Base-by-base conservation (phyloP, 2,329 filamentous ascomycete species). In the Trichoderma koningiopsis region DNA sequence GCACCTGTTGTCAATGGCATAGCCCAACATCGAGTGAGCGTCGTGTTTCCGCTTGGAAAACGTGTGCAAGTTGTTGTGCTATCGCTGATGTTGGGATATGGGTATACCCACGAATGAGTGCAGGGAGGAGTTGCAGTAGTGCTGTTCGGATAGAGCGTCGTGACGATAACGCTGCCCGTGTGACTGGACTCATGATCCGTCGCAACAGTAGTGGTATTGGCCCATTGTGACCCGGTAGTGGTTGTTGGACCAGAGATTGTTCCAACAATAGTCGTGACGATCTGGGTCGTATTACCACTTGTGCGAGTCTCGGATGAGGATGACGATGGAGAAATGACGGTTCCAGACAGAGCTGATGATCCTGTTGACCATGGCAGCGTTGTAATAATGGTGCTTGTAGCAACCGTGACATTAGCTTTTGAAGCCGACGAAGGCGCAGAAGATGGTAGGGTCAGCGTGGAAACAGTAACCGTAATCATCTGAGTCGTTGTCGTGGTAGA, bases 81-180 rank as follows among this genome's bases (percentile, higher is more conserved):
- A 24, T 58, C 68, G n/a, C 49, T 70, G 13, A 63, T 63, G 24
- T 70, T 70, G 13, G 64, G 63, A 47, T 70, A 70, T 7, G 63
- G 37, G 33, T 70, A 70, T 24, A 35, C 40, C 66, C 66, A 61
- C 29, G 69, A 64, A 59, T 70, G 69, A n/a, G 69, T 65, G 55
- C 69, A 70, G 5, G 69, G 67, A 47, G 69, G 52, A n/a, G 58
- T 70, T 27, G 61, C 31, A 13, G 61, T 68, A 7, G 59, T 69
- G 59, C 47, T 70, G 55, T 70, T 69, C 27, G 33, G 59, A 37
- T 70, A 69, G 10, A 56, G 53, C 14, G 57, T 63, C 24, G 68
- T 68, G 47, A 59, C 53, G 33, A 35, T 14, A n/a, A 43, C 31
- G 33, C 68, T 66, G 22, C 53, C 60, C 5, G 40, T 52, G 10